phyloP scores from a whole-genome alignment of 169 alveolate species.

The Toxoplasma gondii region DNA sequence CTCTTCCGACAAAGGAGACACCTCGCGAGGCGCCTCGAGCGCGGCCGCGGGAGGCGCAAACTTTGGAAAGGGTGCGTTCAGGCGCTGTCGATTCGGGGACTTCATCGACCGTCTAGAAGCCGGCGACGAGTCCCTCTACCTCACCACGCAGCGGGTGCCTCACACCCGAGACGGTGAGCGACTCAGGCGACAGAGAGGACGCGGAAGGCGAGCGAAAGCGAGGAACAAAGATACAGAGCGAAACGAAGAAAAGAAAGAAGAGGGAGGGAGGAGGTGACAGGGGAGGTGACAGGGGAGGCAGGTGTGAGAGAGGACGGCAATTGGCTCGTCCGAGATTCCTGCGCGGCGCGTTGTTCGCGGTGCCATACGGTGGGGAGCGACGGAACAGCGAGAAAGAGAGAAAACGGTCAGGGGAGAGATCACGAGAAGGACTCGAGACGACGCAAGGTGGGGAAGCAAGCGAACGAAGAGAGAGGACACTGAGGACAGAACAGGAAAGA shows the following conservation, averaged over 20 bases:
- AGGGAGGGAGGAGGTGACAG: not conserved
- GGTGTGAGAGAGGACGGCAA: not conserved
- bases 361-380: too few relatives aligned
- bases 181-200: too few relatives aligned
- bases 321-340: too few relatives aligned
- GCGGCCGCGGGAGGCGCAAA: not conserved
- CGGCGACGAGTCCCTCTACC: slow-evolving; percentile 49
- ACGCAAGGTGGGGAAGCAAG: too few relatives aligned
- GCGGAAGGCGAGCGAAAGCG: too few relatives aligned
- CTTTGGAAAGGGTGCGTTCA: slow-evolving; percentile 46
- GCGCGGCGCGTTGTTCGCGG: too few relatives aligned
- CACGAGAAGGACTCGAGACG: too few relatives aligned
- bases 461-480: too few relatives aligned
- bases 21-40: not conserved
- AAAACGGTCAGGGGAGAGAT: too few relatives aligned
- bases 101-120: slow-evolving; percentile 7
- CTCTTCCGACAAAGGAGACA: not conserved
- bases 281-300: not conserved
- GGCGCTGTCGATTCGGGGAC: slow-evolving; percentile 28
- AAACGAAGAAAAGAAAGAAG: not conserved
- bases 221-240: too few relatives aligned
- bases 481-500: too few relatives aligned
- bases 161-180: slow-evolving; percentile 49
- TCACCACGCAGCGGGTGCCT: slow-evolving; percentile 54
- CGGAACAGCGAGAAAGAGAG: too few relatives aligned